Evolutionary conservation across 176 grass and related monocot genomes (phyloP).

Genomic region (Aegilops sharonensis): DNA sequence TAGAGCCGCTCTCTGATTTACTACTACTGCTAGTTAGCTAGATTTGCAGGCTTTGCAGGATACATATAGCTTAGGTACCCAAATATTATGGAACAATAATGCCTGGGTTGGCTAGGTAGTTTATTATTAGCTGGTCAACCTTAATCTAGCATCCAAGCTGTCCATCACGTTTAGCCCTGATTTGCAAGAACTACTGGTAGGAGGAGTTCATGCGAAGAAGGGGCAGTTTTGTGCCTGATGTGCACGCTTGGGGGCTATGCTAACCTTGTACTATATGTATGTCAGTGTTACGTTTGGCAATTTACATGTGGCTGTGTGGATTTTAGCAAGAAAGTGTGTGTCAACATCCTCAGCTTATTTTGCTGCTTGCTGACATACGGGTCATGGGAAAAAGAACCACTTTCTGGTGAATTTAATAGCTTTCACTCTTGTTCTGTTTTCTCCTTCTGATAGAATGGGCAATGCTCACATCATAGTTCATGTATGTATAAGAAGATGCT

Average conservation of each 20-base stretch:
- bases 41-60: neutral
- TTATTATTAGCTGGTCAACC: neutral
- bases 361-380: neutral
- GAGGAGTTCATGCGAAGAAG: neutral
- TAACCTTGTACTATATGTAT: slow-evolving; percentile 13
- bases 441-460: no score
- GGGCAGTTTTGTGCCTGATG: slow-evolving; percentile 44
- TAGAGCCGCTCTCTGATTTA: slow-evolving; percentile 15
- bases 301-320: neutral
- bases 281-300: neutral
- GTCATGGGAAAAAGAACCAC: neutral
- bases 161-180: slow-evolving; percentile 22
- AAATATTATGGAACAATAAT: slow-evolving; percentile 20
- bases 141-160: slow-evolving; percentile 24
- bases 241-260: slow-evolving; percentile 20
- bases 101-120: neutral
- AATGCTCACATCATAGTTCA: no score
- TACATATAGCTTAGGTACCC: neutral
- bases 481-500: no score
- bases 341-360: neutral
- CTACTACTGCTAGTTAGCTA: neutral
- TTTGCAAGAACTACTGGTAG: neutral
- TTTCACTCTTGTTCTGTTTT: neutral
- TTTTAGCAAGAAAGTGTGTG: neutral
- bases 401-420: no score